Conservation (phyloP, 345 rosid genomes). For the Fremontodendron californicum region DNA sequence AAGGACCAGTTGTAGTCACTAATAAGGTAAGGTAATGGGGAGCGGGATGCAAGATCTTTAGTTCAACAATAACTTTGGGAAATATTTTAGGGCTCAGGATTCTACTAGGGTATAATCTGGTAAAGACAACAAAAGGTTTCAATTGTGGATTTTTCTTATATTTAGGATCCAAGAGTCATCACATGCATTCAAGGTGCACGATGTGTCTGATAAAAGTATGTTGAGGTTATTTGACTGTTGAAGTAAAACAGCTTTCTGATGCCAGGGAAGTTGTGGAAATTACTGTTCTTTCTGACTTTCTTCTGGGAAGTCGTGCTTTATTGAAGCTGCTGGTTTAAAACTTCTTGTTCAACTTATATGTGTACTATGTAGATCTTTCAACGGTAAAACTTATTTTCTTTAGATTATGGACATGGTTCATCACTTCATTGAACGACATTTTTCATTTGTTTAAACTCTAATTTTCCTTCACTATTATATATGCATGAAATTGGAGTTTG, state of each 20-base stretch:
- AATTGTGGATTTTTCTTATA: neutral
- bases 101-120: neutral
- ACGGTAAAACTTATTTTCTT: neutral
- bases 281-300: neutral
- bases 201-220: neutral
- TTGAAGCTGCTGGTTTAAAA: neutral
- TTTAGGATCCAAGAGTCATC: neutral
- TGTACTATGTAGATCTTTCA: neutral
- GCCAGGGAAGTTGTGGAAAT: neutral
- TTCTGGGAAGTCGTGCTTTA: neutral
- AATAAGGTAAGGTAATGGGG: neutral
- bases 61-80: neutral
- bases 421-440: neutral
- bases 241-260: neutral
- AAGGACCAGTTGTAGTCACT: neutral
- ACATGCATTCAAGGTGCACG: neutral
- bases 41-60: neutral
- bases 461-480: neutral
- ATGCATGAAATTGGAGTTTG: slow-evolving; percentile 4
- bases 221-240: neutral
- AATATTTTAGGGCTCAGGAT: neutral
- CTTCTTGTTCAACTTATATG: neutral
- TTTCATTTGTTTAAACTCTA: neutral
- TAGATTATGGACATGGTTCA: neutral
- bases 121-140: neutral